Evolutionary conservation across 2,329 filamentous ascomycete genomes (phyloP).

Genomic region (Trichophyton mentagrophytes): DNA sequence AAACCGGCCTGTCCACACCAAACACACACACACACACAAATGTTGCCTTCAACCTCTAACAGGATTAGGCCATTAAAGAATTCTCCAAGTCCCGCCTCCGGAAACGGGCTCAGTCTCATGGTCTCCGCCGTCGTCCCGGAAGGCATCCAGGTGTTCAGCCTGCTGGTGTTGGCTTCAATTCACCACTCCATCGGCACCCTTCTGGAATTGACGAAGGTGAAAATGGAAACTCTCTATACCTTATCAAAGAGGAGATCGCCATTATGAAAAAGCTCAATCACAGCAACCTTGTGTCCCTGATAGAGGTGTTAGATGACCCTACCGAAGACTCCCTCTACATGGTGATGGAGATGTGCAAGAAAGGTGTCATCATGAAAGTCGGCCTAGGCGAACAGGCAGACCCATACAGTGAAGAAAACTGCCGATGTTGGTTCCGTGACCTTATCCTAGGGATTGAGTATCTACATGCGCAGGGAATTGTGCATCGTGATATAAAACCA

Average conservation of each 20-base stretch:
- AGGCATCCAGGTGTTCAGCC: conserved; percentile 41
- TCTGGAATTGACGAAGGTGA: conserved; percentile 35
- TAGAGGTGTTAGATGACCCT: conserved; percentile 91
- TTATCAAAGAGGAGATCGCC: conserved; percentile 92
- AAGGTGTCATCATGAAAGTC: conserved; percentile 93
- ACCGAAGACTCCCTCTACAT: conserved; percentile 95
- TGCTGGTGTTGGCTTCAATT: conserved; percentile 46
- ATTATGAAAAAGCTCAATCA: conserved; percentile 99
- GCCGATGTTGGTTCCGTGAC: conserved; percentile 87
- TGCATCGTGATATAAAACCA: conserved; percentile 95
- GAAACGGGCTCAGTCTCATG: conserved; percentile 79
- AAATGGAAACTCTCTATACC: conserved; percentile 58
- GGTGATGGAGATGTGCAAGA: conserved; percentile 98
- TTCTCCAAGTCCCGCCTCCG: conserved; percentile 88
- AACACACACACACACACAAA: not conserved
- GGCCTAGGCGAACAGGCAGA: conserved; percentile 70
- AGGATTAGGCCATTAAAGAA: conserved; percentile 73
- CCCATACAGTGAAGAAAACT: conserved; percentile 70
- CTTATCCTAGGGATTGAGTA: conserved; percentile 93
- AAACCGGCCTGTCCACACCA: not conserved
- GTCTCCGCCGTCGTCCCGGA: conserved; percentile 51
- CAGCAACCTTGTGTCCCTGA: conserved; percentile 79
- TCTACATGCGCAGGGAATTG: conserved; percentile 82
- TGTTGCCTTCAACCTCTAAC: not conserved
- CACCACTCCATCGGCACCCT: conserved; percentile 50